These are phyloP conservation scores for Curvularia lunata DNA, from an alignment of 2,329 filamentous ascomycete species.

Conservation along the genomic window DNA sequence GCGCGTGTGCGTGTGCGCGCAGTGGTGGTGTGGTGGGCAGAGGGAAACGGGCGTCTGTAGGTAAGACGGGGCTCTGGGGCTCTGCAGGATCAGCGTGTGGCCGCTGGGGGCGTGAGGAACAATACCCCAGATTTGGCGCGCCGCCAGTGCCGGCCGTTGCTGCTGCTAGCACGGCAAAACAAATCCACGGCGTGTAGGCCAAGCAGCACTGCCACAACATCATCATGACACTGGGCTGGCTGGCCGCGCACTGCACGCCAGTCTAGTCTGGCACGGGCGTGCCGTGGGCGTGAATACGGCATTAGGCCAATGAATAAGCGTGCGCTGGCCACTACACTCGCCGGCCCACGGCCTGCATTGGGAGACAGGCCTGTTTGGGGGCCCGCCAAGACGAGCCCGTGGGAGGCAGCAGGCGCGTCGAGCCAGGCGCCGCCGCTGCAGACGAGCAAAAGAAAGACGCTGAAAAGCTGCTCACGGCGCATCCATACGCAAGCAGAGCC, in stretches of 20 bases:
- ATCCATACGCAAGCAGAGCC: neutral
- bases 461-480: too few relatives aligned
- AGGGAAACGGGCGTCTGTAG: neutral
- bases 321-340: constrained; percentile 17
- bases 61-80: too few relatives aligned
- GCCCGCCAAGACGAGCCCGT: constrained; percentile 7
- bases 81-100: neutral
- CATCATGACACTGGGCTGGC: constrained; percentile 25
- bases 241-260: constrained; percentile 24
- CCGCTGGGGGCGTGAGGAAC: too few relatives aligned
- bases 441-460: too few relatives aligned
- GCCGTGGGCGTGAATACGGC: constrained; percentile 27
- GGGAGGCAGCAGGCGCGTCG: neutral
- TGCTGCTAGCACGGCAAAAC: constrained; percentile 7
- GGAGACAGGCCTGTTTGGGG: constrained; percentile 10
- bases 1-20: too few relatives aligned
- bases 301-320: constrained; percentile 25
- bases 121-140: constrained; percentile 16
- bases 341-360: constrained; percentile 10
- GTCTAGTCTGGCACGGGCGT: constrained; percentile 27
- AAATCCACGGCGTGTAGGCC: constrained; percentile 22
- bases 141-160: constrained; percentile 21
- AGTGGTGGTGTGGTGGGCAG: neutral
- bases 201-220: constrained; percentile 30
- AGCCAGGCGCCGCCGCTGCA: too few relatives aligned